Conservation (phyloP, 108 stramenopile species). For the Nitzschia sp. region DNA sequence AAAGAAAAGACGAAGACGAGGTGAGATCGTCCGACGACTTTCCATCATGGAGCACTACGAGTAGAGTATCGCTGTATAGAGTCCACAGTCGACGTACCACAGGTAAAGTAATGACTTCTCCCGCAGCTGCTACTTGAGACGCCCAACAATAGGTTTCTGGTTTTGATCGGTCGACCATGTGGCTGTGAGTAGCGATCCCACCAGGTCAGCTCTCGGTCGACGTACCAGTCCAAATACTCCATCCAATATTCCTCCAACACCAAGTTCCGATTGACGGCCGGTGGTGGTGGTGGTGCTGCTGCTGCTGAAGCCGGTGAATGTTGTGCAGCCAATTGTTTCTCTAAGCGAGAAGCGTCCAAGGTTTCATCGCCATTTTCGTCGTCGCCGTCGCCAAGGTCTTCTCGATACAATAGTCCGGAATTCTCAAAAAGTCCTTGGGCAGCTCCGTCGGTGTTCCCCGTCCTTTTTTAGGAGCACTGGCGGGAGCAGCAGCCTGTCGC, state of each 20-base stretch:
- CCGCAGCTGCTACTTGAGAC: slow-evolving; percentile 57
- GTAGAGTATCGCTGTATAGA: background rate
- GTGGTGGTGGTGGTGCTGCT: too few relatives aligned
- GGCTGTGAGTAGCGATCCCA: too few relatives aligned
- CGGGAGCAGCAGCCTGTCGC: slow-evolving; percentile 38
- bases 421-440: slow-evolving; percentile 82
- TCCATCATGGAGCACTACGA: background rate
- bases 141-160: too few relatives aligned
- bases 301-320: too few relatives aligned
- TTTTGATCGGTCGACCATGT: too few relatives aligned
- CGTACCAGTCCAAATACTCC: slow-evolving; percentile 2
- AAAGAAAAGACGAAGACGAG: background rate
- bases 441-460: slow-evolving; percentile 62
- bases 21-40: background rate
- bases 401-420: slow-evolving; percentile 77
- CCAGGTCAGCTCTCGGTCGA: background rate
- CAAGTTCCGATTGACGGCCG: slow-evolving; percentile 27
- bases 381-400: too few relatives aligned
- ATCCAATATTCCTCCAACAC: slow-evolving; percentile 33
- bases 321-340: too few relatives aligned
- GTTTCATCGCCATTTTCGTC: too few relatives aligned
- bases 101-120: slow-evolving; percentile 89
- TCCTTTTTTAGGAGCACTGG: slow-evolving; percentile 24
- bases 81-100: slow-evolving; percentile 38
- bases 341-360: too few relatives aligned